Evolutionary conservation across 2,329 filamentous ascomycete species (phyloP), one percentile per base, ranked within the genome.

Genomic region (Fonsecaea pedrosoi): DNA sequence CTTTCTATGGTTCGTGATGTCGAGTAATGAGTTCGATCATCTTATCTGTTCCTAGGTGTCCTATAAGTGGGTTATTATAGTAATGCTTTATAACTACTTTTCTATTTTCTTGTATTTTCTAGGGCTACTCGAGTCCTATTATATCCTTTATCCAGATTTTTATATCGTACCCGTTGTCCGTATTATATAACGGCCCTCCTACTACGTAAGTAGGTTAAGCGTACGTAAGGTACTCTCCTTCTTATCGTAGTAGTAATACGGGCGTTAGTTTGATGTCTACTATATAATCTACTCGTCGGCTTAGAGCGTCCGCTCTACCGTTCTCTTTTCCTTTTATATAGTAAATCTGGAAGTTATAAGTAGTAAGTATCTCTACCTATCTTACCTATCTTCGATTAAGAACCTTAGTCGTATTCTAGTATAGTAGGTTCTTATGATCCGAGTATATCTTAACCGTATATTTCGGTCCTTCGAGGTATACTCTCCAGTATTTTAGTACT

Each of bases 391-490:
- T 25, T 25, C 21, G 1, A 25, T 25, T 25, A 25, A 25, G 21
- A 25, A 25, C 2, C 21, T 25, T 25, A 25, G 21, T 25, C 12
- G 42, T 72, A 25, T 48, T 32, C 67, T 73, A 30, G 66, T 68
- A 64, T 71, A 65, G 55, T 72, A 35, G 18, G 21, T 59, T 35
- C 66, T 25, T 25, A 25, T 25, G 2, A 2, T 25, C 21, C 2
- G 2, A 25, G 21, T 25, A 25, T 25, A 73, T 42, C 35, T 72
- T 62, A 18, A 73, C 15, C 1, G 10, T 7, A 2, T 59, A 59
- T n/a, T 59, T 59, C 0, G 2, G 2, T 32, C 21, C 18, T 69
- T 73, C 38, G 6, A 73, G 45, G 35, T 73, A 71, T 54, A 68
- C 60, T 61, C 45, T 53, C 48, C 60, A 73, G 25, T 72, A 30